phyloP scores from a whole-genome alignment of 1,139 yeast species.

The Debaryomycetaceae sp. region DNA sequence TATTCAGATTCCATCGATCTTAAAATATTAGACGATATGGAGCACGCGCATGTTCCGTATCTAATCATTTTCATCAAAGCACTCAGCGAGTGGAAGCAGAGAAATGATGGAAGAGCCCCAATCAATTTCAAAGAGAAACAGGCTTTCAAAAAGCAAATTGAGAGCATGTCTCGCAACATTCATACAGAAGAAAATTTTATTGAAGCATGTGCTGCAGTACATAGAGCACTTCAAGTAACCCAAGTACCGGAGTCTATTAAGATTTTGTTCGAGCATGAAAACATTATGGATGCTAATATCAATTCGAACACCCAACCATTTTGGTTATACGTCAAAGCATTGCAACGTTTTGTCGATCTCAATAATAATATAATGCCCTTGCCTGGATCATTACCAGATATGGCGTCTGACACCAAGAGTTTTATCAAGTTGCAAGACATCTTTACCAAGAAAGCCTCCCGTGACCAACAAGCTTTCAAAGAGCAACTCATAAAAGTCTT shows the following conservation, averaged over 20 bases:
- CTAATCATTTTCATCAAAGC: slow-evolving; percentile 62
- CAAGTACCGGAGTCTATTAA: slow-evolving; percentile 36
- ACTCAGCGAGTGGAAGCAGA: slow-evolving; percentile 39
- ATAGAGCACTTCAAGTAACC: slow-evolving; percentile 45
- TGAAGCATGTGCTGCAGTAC: slow-evolving; percentile 63
- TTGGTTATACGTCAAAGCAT: slow-evolving; percentile 61
- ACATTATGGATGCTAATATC: slow-evolving; percentile 14
- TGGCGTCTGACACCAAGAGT: slow-evolving; percentile 72
- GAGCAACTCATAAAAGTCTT: slow-evolving; percentile 26
- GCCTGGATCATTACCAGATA: slow-evolving; percentile 79
- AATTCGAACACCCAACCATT: slow-evolving; percentile 33
- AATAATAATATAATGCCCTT: slow-evolving; percentile 56
- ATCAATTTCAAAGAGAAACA: slow-evolving; percentile 43
- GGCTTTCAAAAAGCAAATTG: slow-evolving; percentile 42
- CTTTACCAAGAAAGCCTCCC: slow-evolving; percentile 53
- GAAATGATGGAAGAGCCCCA: slow-evolving; percentile 38
- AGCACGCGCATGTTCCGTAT: slow-evolving; percentile 72
- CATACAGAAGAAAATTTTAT: slow-evolving; percentile 57
- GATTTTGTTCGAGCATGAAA: slow-evolving; percentile 26
- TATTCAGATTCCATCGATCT: slow-evolving; percentile 53
- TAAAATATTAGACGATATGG: slow-evolving; percentile 42
- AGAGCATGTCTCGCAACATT: slow-evolving; percentile 32
- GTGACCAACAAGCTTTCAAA: slow-evolving; percentile 45
- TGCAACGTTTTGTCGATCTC: slow-evolving; percentile 45
- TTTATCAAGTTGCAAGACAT: slow-evolving; percentile 58